Percentiles rank a stretch among this genome's conserved stretches.
phyloP scores from a whole-genome alignment of 78 protist genomes.

The Dictyostelium discoideum region dicty_2.7 NC_007091.3:2162501-2163000 shows the following conservation, averaged over 20 bases:
- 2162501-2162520: neutral
- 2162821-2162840: neutral
- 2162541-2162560: neutral
- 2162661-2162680: neutral
- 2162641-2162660: neutral
- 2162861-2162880: neutral
- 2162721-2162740: neutral
- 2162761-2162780: neutral
- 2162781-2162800: neutral
- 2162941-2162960: neutral
- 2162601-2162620: neutral
- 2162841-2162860: neutral
- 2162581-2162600: neutral
- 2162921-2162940: neutral
- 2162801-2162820: neutral
- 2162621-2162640: too few species aligned
- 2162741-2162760: neutral
- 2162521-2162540: neutral
- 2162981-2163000: neutral
- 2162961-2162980: neutral
- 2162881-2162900: neutral
- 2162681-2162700: neutral
- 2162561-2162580: neutral
- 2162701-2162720: neutral
- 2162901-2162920: slow-evolving; percentile 1